A percentile compares a stretch with the other conserved stretches of the same genome.
phyloP scores from a whole-genome alignment of 2,329 filamentous ascomycete species.

The Pestalotiopsis sp. region DNA sequence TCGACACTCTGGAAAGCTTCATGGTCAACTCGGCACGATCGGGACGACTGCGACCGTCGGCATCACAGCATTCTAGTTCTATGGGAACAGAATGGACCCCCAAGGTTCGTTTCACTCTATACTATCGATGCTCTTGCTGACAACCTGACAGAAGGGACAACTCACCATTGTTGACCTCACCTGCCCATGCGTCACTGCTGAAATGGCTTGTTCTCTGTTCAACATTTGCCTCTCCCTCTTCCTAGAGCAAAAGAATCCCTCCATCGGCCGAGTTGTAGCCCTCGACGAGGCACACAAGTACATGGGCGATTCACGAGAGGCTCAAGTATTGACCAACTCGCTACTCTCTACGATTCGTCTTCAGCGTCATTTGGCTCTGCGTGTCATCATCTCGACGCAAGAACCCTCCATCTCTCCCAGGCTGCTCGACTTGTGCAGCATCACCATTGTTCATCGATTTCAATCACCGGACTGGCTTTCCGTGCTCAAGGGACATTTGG shows the following conservation, averaged over 20 bases:
- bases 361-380: slow-evolving; percentile 69
- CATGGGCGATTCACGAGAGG: slow-evolving; percentile 60
- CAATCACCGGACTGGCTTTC: slow-evolving; percentile 65
- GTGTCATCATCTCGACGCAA: slow-evolving; percentile 75
- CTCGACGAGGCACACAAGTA: slow-evolving; percentile 83
- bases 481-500: slow-evolving; percentile 47
- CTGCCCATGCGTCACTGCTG: slow-evolving; percentile 69
- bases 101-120: slow-evolving; percentile 20
- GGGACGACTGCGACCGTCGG: background rate
- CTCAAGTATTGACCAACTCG: slow-evolving; percentile 60
- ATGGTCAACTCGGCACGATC: slow-evolving; percentile 36
- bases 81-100: slow-evolving; percentile 32
- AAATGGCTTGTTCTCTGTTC: slow-evolving; percentile 72
- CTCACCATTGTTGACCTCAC: slow-evolving; percentile 74
- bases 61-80: background rate
- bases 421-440: slow-evolving; percentile 71
- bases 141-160: slow-evolving; percentile 41
- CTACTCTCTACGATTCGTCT: slow-evolving; percentile 67
- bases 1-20: slow-evolving; percentile 68
- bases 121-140: slow-evolving; percentile 24
- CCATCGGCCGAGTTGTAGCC: slow-evolving; percentile 63
- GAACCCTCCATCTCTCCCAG: slow-evolving; percentile 72
- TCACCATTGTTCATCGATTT: slow-evolving; percentile 76
- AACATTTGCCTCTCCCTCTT: slow-evolving; percentile 72
- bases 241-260: slow-evolving; percentile 50